Evolutionary conservation across 306 rosid genomes (phyloP).

Genomic region (Castanopsis chinensis): DNA sequence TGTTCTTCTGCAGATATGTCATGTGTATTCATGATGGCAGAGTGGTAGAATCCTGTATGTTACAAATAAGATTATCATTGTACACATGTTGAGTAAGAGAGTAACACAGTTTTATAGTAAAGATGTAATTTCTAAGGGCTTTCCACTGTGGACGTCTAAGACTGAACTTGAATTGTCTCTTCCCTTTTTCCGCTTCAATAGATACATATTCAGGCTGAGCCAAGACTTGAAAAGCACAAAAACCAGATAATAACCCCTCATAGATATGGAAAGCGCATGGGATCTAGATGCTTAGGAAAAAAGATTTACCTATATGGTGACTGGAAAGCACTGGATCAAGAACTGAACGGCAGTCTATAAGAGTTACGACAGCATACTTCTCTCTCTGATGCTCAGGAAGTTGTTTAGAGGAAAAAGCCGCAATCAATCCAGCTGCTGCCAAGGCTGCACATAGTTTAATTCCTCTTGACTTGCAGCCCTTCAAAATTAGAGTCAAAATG

Average conservation of each 20-base stretch:
- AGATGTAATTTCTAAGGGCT: too few species aligned
- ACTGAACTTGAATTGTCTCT: too few species aligned
- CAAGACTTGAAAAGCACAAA: background rate
- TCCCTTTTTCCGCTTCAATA: too few species aligned
- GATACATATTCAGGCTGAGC: background rate
- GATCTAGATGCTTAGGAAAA: background rate
- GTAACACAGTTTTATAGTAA: too few species aligned
- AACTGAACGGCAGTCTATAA: slow-evolving; percentile 73
- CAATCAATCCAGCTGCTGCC: slow-evolving; percentile 82
- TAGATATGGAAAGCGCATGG: background rate
- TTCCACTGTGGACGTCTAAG: too few species aligned
- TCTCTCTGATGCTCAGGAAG: slow-evolving; percentile 57
- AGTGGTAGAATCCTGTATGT: slow-evolving; percentile 81
- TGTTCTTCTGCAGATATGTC: slow-evolving; percentile 55
- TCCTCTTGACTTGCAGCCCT: slow-evolving; percentile 82
- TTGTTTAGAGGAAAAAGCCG: slow-evolving; percentile 52
- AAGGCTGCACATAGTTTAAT: slow-evolving; percentile 71
- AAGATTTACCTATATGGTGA: slow-evolving; percentile 58
- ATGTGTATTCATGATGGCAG: slow-evolving; percentile 79
- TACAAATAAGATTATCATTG: background rate
- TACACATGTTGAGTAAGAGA: background rate
- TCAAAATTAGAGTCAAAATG: slow-evolving; percentile 16
- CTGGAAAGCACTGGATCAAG: slow-evolving; percentile 69
- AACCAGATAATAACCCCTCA: background rate
- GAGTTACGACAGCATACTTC: slow-evolving; percentile 82